These are phyloP conservation scores for Apiospora hydei DNA, from an alignment of 2,329 filamentous ascomycete genomes.

Conservation along the genomic window DNA sequence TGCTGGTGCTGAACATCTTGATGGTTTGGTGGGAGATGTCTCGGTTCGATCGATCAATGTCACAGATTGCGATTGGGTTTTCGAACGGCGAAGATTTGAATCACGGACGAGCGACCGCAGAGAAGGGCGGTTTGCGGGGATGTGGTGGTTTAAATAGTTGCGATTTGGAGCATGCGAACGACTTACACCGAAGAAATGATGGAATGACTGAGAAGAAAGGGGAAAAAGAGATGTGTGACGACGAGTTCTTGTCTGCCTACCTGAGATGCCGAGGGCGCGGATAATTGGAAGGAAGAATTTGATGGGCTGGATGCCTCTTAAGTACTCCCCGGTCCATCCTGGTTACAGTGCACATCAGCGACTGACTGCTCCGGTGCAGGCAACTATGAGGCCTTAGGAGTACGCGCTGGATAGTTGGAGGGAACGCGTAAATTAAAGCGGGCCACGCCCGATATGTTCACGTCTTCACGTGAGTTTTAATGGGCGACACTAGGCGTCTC, in stretches of 20 bases:
- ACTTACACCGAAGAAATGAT: constrained; percentile 17
- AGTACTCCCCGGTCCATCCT: neutral
- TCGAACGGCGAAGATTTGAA: neutral
- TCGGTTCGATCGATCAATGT: neutral
- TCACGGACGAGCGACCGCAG: constrained; percentile 2
- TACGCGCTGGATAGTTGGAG: neutral
- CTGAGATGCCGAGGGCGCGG: constrained; percentile 15
- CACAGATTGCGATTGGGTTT: neutral
- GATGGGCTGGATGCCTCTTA: neutral
- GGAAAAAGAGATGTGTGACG: constrained; percentile 12
- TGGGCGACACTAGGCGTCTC: neutral
- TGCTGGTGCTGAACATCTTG: constrained; percentile 22
- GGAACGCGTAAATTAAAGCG: neutral
- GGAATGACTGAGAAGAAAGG: constrained; percentile 4
- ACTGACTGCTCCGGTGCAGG: neutral
- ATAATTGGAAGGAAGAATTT: constrained; percentile 8
- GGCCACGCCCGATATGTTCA: neutral
- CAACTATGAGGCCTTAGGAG: neutral
- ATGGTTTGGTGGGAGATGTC: neutral
- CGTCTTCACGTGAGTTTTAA: neutral
- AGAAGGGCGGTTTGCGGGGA: neutral
- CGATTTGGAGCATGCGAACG: neutral
- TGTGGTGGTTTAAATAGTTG: neutral
- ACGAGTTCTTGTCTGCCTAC: constrained; percentile 19
- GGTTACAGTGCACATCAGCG: neutral